Evolutionary conservation across 2,329 filamentous ascomycete species (phyloP).

Genomic region (Diaporthe amygdali): DNA sequence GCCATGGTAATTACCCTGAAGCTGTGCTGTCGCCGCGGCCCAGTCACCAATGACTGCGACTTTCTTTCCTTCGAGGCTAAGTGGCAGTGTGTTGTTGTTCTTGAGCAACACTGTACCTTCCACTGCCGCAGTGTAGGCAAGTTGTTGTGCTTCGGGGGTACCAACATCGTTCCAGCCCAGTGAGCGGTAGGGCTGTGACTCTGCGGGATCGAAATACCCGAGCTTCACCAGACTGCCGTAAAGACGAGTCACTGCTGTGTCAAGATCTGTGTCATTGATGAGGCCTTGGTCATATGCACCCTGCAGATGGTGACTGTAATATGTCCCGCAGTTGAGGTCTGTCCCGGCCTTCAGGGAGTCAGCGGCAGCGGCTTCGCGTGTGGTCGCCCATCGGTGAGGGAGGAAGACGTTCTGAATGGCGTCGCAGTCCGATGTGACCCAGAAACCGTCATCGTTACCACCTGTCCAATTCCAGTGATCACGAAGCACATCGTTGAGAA

Average conservation of each 20-base stretch:
- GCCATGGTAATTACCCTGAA: slow-evolving; percentile 66
- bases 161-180: slow-evolving; percentile 62
- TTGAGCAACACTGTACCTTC: slow-evolving; percentile 57
- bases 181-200: slow-evolving; percentile 51
- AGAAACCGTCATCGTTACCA: slow-evolving; percentile 33
- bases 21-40: slow-evolving; percentile 60
- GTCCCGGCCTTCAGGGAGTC: slow-evolving; percentile 55
- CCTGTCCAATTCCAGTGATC: slow-evolving; percentile 66
- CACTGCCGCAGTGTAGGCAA: slow-evolving; percentile 60
- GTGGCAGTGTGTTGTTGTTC: slow-evolving; percentile 56
- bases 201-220: slow-evolving; percentile 61
- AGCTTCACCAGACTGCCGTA: slow-evolving; percentile 60
- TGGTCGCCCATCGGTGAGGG: slow-evolving; percentile 30
- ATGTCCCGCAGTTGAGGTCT: slow-evolving; percentile 53
- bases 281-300: slow-evolving; percentile 38
- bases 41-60: slow-evolving; percentile 64
- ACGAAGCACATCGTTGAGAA: slow-evolving; percentile 65
- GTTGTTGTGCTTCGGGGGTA: slow-evolving; percentile 54
- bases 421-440: slow-evolving; percentile 70
- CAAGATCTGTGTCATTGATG: slow-evolving; percentile 50
- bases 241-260: slow-evolving; percentile 54
- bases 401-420: slow-evolving; percentile 63
- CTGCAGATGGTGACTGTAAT: slow-evolving; percentile 28
- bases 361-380: slow-evolving; percentile 50
- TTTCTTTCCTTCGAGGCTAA: slow-evolving; percentile 53